These are phyloP conservation scores for Coelastrella sp. DNA, from an alignment of 139 green algal genomes.

Conservation along the genomic window DNA sequence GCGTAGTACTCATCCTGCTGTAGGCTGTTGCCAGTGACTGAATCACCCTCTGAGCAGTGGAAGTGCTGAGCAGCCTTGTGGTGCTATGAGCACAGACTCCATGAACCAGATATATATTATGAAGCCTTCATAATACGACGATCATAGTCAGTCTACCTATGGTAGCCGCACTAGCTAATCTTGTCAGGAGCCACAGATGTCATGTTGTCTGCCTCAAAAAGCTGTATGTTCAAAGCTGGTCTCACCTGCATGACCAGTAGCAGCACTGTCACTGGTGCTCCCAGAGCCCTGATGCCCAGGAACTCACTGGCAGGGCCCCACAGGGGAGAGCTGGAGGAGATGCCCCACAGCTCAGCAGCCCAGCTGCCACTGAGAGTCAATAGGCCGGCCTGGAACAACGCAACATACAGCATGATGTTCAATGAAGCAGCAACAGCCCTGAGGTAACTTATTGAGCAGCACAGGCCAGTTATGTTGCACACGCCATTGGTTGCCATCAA, in stretches of 20 bases:
- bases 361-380: slow-evolving; percentile 10
- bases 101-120: too few relatives aligned
- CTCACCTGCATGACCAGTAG: slow-evolving; percentile 80
- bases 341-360: slow-evolving; percentile 62
- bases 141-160: too few relatives aligned
- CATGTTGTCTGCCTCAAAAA: neutral
- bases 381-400: slow-evolving; percentile 1
- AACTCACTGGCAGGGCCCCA: slow-evolving; percentile 48
- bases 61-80: too few relatives aligned
- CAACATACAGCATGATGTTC: slow-evolving; percentile 59
- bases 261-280: slow-evolving; percentile 70
- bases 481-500: too few relatives aligned
- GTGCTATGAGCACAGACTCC: too few relatives aligned
- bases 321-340: slow-evolving; percentile 44
- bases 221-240: too few relatives aligned
- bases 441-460: neutral
- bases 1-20: too few relatives aligned
- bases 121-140: too few relatives aligned
- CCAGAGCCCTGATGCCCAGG: slow-evolving; percentile 69
- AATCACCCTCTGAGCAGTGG: too few relatives aligned
- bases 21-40: too few relatives aligned
- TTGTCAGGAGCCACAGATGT: slow-evolving; percentile 43
- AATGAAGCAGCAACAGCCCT: slow-evolving; percentile 45
- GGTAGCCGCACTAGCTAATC: neutral
- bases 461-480: too few relatives aligned